phyloP scores from a whole-genome alignment of 257 asterid genomes.

The Solanum bulbocastanum region DNA sequence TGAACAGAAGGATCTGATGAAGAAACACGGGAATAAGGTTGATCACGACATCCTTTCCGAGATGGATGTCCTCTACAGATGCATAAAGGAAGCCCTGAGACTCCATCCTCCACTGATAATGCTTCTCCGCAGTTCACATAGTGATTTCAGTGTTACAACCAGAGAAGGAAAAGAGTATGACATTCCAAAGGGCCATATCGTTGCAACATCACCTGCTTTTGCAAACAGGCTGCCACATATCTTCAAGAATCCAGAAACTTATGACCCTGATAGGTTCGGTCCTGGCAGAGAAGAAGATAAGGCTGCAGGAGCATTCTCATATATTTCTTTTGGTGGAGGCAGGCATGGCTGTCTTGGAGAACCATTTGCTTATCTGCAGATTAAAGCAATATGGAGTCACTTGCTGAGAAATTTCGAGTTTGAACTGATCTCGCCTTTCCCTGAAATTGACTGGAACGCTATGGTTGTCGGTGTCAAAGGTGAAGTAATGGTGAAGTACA shows the following conservation, averaged over 20 bases:
- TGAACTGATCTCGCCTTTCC: constrained; percentile 42
- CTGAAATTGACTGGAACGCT: constrained; percentile 54
- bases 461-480: constrained; percentile 56
- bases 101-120: constrained; percentile 93
- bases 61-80: constrained; percentile 77
- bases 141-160: constrained; percentile 68
- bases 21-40: constrained; percentile 58
- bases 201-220: constrained; percentile 21
- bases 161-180: constrained; percentile 71
- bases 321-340: constrained; percentile 92
- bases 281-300: constrained; percentile 92
- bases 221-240: constrained; percentile 42
- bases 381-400: constrained; percentile 95
- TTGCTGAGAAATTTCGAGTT: constrained; percentile 70
- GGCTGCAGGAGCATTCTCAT: constrained; percentile 83
- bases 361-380: constrained; percentile 92
- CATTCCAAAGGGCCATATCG: constrained; percentile 30
- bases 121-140: constrained; percentile 85
- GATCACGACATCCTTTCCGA: constrained; percentile 80
- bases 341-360: constrained; percentile 95
- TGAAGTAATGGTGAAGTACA: constrained; percentile 22
- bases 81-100: constrained; percentile 84
- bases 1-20: constrained; percentile 63
- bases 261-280: constrained; percentile 78
- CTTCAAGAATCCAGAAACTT: constrained; percentile 60